Evolutionary conservation across 371 early-diverging fungal genomes (phyloP).

Genomic region (Rhizopus arrhizus): DNA sequence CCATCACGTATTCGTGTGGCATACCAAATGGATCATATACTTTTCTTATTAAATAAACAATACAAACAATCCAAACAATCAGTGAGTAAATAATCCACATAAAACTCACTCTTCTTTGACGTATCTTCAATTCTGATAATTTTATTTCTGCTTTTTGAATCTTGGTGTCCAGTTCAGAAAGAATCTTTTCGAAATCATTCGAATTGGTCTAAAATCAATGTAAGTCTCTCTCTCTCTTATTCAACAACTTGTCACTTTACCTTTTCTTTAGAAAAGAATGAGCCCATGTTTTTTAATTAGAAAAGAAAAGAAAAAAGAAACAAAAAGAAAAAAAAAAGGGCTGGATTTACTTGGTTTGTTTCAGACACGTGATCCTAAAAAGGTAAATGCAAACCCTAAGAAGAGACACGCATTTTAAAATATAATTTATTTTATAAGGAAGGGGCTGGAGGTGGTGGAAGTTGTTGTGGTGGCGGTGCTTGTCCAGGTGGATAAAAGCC

Average conservation of each 20-base stretch:
- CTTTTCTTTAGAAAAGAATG: conserved; percentile 25
- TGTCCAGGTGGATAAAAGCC: conserved; percentile 22
- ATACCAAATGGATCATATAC: conserved; percentile 10
- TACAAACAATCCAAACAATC: conserved; percentile 67
- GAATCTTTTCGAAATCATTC: conserved; percentile 77
- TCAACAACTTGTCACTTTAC: conserved; percentile 5
- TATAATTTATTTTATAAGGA: conserved; percentile 6
- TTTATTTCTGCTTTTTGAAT: conserved; percentile 73
- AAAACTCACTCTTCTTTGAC: conserved; percentile 63
- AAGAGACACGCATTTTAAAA: conserved; percentile 8
- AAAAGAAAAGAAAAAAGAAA: conserved; percentile 3
- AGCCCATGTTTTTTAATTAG: conserved; percentile 11
- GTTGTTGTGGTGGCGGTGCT: conserved; percentile 14
- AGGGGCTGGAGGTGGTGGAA: conserved; percentile 8
- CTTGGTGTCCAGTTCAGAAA: conserved; percentile 75
- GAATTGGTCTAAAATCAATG: conserved; percentile 32
- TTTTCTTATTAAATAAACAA: conserved; percentile 43
- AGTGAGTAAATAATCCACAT: conserved; percentile 75
- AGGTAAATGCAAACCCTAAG: no score
- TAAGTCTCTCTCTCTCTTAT: neutral
- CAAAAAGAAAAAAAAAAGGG: conserved; percentile 6
- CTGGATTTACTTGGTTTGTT: neutral
- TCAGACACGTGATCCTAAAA: neutral
- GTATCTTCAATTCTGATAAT: conserved; percentile 61
- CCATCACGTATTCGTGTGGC: neutral